Percentiles rank a stretch among this genome's conserved stretches.
Conservation (phyloP, 2,329 filamentous ascomycete genomes). For the Macrophomina tecta region DNA sequence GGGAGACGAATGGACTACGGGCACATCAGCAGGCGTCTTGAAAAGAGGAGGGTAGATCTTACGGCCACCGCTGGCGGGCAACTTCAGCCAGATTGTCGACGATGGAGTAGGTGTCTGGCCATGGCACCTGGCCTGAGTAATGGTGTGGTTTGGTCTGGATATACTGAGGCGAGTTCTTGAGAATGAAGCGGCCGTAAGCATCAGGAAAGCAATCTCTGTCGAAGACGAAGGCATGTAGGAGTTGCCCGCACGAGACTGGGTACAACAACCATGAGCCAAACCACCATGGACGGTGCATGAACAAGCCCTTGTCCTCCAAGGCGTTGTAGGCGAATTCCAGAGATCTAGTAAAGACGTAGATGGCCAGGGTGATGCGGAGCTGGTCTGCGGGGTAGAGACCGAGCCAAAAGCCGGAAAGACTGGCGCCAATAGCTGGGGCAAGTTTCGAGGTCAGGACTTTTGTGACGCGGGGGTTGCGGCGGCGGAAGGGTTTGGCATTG, state of each 20-base stretch:
- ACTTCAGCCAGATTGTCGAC: constrained; percentile 83
- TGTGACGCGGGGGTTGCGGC: constrained; percentile 79
- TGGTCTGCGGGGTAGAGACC: constrained; percentile 75
- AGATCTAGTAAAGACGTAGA: constrained; percentile 80
- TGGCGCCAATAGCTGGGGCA: constrained; percentile 89
- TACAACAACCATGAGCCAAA: constrained; percentile 59
- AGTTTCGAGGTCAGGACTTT: constrained; percentile 79
- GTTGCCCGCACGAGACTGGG: constrained; percentile 56
- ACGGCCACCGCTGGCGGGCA: constrained; percentile 83
- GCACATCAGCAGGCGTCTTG: constrained; percentile 32
- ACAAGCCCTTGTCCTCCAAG: constrained; percentile 71
- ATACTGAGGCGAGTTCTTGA: constrained; percentile 77
- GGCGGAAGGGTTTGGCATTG: constrained; percentile 80
- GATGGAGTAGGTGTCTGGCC: constrained; percentile 78
- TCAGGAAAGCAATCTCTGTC: constrained; percentile 60
- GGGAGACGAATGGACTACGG: constrained; percentile 74
- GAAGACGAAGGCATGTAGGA: constrained; percentile 59
- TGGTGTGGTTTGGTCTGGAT: constrained; percentile 73
- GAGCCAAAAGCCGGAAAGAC: constrained; percentile 81
- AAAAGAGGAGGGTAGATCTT: constrained; percentile 41
- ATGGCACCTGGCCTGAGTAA: constrained; percentile 70
- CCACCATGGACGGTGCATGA: constrained; percentile 73
- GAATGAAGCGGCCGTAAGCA: constrained; percentile 69
- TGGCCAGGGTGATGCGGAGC: constrained; percentile 77
- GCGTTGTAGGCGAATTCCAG: constrained; percentile 88